Percentiles rank a stretch among this genome's conserved stretches.
Evolutionary conservation across 768 basidiomycete species (phyloP).

Genomic region (Termitomyces sp.): DNA sequence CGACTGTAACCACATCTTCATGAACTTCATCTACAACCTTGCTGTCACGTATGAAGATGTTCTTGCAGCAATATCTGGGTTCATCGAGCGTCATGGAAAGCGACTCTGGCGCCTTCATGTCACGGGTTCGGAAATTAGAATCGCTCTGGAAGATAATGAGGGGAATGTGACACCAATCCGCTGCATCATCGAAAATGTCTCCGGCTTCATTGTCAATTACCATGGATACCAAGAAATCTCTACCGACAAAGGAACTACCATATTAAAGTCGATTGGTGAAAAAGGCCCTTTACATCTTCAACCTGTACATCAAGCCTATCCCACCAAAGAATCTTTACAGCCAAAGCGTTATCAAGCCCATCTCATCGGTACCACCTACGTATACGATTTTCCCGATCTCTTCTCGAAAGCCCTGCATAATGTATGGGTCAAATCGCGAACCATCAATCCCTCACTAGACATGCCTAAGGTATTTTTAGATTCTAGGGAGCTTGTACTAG

Average conservation of each 20-base stretch:
- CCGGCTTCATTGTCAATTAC: constrained; percentile 98
- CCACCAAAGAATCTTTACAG: constrained; percentile 97
- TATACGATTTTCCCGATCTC: constrained; percentile 98
- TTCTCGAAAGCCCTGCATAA: constrained; percentile 97
- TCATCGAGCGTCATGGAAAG: constrained; percentile 98
- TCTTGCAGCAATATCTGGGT: constrained; percentile 94
- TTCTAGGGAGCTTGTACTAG: constrained; percentile 87
- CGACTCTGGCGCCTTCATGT: constrained; percentile 97
- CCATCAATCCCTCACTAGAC: constrained; percentile 56
- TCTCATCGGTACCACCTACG: constrained; percentile 96
- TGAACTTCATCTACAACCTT: constrained; percentile 98
- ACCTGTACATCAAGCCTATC: constrained; percentile 88
- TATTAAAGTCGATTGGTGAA: constrained; percentile 96
- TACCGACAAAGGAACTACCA: constrained; percentile 91
- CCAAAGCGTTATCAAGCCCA: constrained; percentile 99
- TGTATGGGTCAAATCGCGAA: constrained; percentile 76
- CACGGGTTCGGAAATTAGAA: constrained; percentile 95
- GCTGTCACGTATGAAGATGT: constrained; percentile 95
- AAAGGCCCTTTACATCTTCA: constrained; percentile 96
- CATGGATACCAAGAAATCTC: constrained; percentile 97
- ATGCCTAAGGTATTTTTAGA: constrained; percentile 76
- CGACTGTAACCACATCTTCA: constrained; percentile 97
- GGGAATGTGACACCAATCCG: constrained; percentile 96
- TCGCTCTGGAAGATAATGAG: constrained; percentile 89
- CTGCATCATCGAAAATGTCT: constrained; percentile 97